A percentile compares a stretch with the other conserved stretches of the same genome.
These are phyloP conservation scores for Cichorium intybus DNA, from an alignment of 140 eudicot species.

Conservation along the genomic window DNA sequence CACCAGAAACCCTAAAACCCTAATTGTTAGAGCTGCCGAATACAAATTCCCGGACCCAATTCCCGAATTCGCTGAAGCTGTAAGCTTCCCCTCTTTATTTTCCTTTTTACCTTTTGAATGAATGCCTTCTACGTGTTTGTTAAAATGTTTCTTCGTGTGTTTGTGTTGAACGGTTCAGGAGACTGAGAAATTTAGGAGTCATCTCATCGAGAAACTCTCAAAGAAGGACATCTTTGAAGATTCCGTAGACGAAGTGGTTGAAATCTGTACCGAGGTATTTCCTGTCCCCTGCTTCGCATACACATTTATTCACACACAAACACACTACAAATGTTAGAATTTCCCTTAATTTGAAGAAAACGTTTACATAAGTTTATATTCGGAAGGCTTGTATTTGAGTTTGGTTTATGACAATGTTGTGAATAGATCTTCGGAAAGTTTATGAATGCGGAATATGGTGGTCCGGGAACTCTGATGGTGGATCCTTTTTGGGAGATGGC, in stretches of 20 bases:
- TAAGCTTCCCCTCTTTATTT: conserved; percentile 20
- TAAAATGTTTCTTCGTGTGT: conserved; percentile 10
- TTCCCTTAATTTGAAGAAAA: too few relatives aligned
- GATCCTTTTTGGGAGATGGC: conserved; percentile 85
- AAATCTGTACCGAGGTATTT: conserved; percentile 73
- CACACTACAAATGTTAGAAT: not conserved
- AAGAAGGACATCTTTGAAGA: conserved; percentile 83
- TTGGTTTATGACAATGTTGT: not conserved
- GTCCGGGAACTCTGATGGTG: conserved; percentile 84
- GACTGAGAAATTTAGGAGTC: conserved; percentile 63
- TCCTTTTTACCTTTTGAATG: not conserved
- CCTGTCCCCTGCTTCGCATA: not conserved
- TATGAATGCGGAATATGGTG: conserved; percentile 79
- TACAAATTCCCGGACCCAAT: conserved; percentile 98
- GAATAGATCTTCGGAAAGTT: conserved; percentile 61
- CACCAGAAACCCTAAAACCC: conserved; percentile 35
- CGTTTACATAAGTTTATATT: too few relatives aligned
- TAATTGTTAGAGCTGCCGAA: conserved; percentile 80
- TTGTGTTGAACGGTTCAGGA: conserved; percentile 48
- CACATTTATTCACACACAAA: not conserved
- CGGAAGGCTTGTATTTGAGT: not conserved
- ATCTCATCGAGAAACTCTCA: conserved; percentile 53
- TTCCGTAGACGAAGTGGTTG: conserved; percentile 69
- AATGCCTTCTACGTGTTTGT: conserved; percentile 12
- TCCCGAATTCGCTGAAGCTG: conserved; percentile 91